Evolutionary conservation across 202 grass and related monocot species (phyloP).

Genomic region (Musa balbisiana): DNA sequence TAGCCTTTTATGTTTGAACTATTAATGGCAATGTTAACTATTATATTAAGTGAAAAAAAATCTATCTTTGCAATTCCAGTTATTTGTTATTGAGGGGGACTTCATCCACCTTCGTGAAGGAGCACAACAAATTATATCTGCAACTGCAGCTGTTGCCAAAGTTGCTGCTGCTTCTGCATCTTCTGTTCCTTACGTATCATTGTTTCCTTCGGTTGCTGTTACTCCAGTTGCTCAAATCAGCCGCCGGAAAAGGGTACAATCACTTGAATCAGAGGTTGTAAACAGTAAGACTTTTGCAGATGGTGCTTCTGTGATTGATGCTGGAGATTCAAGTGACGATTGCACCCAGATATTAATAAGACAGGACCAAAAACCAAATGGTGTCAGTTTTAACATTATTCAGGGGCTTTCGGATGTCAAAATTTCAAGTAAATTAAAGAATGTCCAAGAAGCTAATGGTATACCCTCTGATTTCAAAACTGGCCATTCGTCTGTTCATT

Average conservation of each 20-base stretch:
- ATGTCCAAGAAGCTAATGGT: slow-evolving; percentile 32
- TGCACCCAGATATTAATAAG: slow-evolving; percentile 21
- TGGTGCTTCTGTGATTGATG: slow-evolving; percentile 28
- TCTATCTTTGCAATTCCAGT: slow-evolving; percentile 33
- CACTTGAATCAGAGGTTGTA: slow-evolving; percentile 35
- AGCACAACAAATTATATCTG: slow-evolving; percentile 94
- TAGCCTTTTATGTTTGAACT: not conserved
- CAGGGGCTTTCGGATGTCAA: slow-evolving; percentile 45
- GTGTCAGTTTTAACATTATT: slow-evolving; percentile 37
- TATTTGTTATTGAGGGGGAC: slow-evolving; percentile 98
- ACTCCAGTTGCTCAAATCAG: slow-evolving; percentile 81
- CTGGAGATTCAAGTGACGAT: slow-evolving; percentile 35
- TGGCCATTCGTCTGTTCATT: slow-evolving; percentile 29
- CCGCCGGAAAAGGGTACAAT: slow-evolving; percentile 52
- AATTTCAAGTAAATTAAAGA: slow-evolving; percentile 48
- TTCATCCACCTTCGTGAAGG: slow-evolving; percentile 89
- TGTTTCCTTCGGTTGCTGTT: slow-evolving; percentile 80
- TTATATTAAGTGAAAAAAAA: not conserved
- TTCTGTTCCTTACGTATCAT: slow-evolving; percentile 52
- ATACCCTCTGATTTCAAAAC: slow-evolving; percentile 36
- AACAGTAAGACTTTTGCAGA: slow-evolving; percentile 37
- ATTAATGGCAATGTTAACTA: not conserved
- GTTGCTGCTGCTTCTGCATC: slow-evolving; percentile 69
- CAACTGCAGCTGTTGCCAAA: slow-evolving; percentile 88
- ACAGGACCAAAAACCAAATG: slow-evolving; percentile 25